phyloP scores from a whole-genome alignment of 495 filamentous ascomycete genomes.

The Tuber microsphaerosporum region DNA sequence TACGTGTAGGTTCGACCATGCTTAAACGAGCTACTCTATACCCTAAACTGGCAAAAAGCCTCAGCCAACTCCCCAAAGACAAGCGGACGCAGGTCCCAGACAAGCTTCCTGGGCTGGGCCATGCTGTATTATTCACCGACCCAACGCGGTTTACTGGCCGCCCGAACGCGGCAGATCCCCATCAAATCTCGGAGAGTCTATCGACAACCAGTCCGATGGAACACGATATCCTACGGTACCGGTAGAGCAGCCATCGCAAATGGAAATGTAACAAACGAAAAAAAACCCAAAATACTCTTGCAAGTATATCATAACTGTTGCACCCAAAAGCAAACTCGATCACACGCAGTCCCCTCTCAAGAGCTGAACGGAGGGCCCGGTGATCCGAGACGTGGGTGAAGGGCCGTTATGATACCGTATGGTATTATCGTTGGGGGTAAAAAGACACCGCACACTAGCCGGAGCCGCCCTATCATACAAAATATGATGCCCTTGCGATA shows the following conservation, averaged over 20 bases:
- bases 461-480: background rate
- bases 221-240: too few relatives aligned
- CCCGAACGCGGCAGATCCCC: background rate
- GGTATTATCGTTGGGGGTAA: background rate
- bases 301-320: background rate
- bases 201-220: background rate
- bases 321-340: background rate
- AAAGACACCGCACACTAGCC: background rate
- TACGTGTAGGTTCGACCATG: too few relatives aligned
- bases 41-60: too few relatives aligned
- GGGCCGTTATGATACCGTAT: too few relatives aligned
- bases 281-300: background rate
- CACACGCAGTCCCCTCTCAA: too few relatives aligned
- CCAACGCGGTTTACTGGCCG: background rate
- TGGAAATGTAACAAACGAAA: background rate
- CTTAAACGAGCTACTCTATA: too few relatives aligned
- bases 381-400: background rate
- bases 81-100: background rate
- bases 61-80: background rate
- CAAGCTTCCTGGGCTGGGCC: background rate
- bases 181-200: background rate
- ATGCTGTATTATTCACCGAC: background rate
- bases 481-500: background rate
- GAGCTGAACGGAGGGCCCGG: background rate
- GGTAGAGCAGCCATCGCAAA: background rate